These are phyloP conservation scores for Aureobasidium sp. DNA, from an alignment of 2,329 filamentous ascomycete genomes.

Conservation along the genomic window DNA sequence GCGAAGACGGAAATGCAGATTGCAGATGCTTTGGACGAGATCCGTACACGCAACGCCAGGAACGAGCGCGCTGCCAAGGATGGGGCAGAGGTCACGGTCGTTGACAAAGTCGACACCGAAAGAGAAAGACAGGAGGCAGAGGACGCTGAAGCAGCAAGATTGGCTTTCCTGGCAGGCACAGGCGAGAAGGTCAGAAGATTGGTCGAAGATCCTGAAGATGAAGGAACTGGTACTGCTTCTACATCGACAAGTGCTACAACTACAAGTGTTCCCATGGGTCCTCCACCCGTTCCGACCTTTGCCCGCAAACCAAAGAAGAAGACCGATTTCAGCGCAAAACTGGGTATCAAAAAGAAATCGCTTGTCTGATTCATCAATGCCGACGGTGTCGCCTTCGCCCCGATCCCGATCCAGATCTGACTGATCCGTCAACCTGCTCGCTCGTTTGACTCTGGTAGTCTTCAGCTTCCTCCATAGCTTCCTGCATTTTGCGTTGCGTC, in stretches of 20 bases:
- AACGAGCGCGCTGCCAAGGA: conserved; percentile 65
- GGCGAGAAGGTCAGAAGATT: conserved; percentile 47
- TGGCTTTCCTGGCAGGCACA: conserved; percentile 64
- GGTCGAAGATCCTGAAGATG: conserved; percentile 44
- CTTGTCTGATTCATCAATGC: conserved; percentile 13
- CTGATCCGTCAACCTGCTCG: background rate
- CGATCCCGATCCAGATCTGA: background rate
- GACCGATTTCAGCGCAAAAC: conserved; percentile 64
- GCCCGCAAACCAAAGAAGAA: conserved; percentile 77
- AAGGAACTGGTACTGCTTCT: conserved; percentile 17
- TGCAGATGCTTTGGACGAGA: conserved; percentile 91
- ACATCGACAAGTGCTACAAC: background rate
- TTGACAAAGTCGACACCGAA: conserved; percentile 53
- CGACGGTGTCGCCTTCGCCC: background rate
- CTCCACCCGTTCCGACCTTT: conserved; percentile 57
- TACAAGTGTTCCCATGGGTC: conserved; percentile 28
- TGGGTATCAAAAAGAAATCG: conserved; percentile 82
- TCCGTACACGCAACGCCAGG: conserved; percentile 81
- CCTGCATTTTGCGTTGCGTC: background rate
- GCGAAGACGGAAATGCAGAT: conserved; percentile 94
- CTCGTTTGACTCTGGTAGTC: conserved; percentile 5
- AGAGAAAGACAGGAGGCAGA: conserved; percentile 65
- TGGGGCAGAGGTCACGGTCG: conserved; percentile 51
- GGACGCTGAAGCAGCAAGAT: conserved; percentile 71
- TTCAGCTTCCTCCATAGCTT: background rate